Evolutionary conservation across 306 rosid species (phyloP), one percentile per base, ranked within the genome.

Genomic region (Sechiopsis laciniata): DNA sequence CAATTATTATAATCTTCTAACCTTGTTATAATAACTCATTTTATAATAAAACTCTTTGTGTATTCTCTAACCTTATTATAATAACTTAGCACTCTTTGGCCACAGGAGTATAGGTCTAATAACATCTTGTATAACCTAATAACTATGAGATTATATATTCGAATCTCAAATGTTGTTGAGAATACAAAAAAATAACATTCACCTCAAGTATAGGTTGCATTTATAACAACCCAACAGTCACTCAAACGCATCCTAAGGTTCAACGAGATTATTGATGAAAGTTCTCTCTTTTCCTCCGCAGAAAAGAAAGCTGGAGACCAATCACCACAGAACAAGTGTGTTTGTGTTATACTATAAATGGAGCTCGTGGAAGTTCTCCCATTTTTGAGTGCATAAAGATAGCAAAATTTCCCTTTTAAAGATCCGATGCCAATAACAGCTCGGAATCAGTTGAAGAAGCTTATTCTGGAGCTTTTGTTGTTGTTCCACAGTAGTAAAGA

Each of bases 271-370:
- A 57, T 26, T 76, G 54, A 74, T 64, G 19, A 51, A 58, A 78
- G n/a, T n/a, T 26, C 15, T 7, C 32, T 17, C 50, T 73, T 74
- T 69, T 37, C 37, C 73, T 83, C 40, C 67, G 56, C 96, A 90
- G 98, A 88, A 77, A 93, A 93, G 89, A 90, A 90, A 81, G 81
- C 83, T 17, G 80, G 80, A 53, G 76, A 60, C 5, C 80, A 90
- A 32, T 71, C 81, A 50, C 74, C 75, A 58, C 82, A 84, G 77
- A 82, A 76, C 85, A 90, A 78, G 86, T 90, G 97, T 59, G 71
- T 74, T 55, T 93, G 98, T 80, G 90, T 85, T 45, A 88, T 93
- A 82, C 84, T 93, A 82, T 90, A 84, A 80, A 82, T 77, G 56
- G 74, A 76, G n/a, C 77, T 71, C 71, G 75, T 69, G 79, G 52